Base-by-base conservation (phyloP, 495 filamentous ascomycete genomes). In the Geoglossum glabrum region DNA sequence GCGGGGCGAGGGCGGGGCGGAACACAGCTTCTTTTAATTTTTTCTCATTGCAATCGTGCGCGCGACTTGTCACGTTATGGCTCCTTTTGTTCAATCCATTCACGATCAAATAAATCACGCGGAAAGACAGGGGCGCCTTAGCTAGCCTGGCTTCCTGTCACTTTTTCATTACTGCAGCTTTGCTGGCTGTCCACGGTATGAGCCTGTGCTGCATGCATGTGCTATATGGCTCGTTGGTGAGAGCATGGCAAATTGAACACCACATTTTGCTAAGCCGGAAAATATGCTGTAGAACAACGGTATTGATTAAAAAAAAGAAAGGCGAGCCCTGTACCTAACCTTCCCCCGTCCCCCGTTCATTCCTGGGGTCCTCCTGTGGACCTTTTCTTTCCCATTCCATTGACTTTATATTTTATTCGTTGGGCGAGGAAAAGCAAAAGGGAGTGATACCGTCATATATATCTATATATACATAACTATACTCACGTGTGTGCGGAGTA, bases 1-100 rank as follows among this genome's bases (percentile, higher is more conserved):
- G 11, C 28, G 23, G 36, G 36, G 23, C 49, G 28, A 27, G 15
- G 23, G 49, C 23, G 9, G 28, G 49, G 28, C 49, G 28, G 28
- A 27, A 11, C 28, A 40, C 36, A 40, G 36, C 36, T 27, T 50
- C 26, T 50, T 31, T 52, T 31, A 8, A 27, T 21, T 52, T 27
- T 52, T 52, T 52, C 49, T 52, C 49, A 15, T 52, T 52, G 49
- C 49, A 52, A 52, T 52, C 25, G 28, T 27, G 49, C 15, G 23
- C 49, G 49, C 49, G 49, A 52, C 25, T 52, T 27, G 49, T 31
- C 25, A 31, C 49, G 49, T 52, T 52, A 52, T 52, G 49, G 49
- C 49, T 52, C 28, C 49, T 52, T 52, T 52, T 52, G 49, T 52
- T 52, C 49, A 52, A 52, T 52, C 49, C 49, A 52, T 52, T 45